Evolutionary conservation across 257 asterid species (phyloP), one percentile per base, ranked within the genome.

Genomic region (Primulina huaijiensis): DNA sequence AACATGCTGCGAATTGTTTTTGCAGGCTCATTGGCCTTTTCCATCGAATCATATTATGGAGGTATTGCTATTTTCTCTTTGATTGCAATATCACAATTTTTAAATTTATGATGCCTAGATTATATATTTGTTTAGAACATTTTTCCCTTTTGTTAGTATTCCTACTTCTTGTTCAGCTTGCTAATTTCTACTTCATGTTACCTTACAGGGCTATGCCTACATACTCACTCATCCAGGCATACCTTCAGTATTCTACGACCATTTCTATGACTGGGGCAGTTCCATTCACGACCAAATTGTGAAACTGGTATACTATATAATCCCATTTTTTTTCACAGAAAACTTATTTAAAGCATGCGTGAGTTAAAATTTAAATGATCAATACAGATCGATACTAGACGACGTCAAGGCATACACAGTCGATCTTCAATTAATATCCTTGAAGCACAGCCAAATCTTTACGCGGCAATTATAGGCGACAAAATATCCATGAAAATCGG

Each of bases 1-100:
- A 27, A 27, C 38, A 60, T 64, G 53, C 46, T 16, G 40, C 8
- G 10, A 17, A 38, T 14, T 16, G 62, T 60, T 58, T 69, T 70
- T 74, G 83, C 92, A 92, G 98, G 95, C 88, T 38, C 96, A 90
- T 71, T 92, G 98, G 98, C 98, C 98, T 77, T 93, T 93, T 55
- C 96, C 98, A 23, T 84, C 90, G 17, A 30, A 79, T 81, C 97
- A 90, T 74, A 77, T 93, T 23, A 87, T 89, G 97, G 96, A 88
- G 98, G 98, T 90, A 88, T 25, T n/a, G 25, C 57, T 50, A 16
- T 61, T 60, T 72, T 58, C 69, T 31, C 43, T 59, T 59, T 60
- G 19, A 69, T 58, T 60, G 55, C 35, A 23, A 56, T 35, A 33
- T 68, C 52, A 40, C 52, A 2, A 9, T 40, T 40, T 40, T 11